Base-by-base conservation (phyloP, 2,329 filamentous ascomycete genomes). In the Claviceps sp. region DNA sequence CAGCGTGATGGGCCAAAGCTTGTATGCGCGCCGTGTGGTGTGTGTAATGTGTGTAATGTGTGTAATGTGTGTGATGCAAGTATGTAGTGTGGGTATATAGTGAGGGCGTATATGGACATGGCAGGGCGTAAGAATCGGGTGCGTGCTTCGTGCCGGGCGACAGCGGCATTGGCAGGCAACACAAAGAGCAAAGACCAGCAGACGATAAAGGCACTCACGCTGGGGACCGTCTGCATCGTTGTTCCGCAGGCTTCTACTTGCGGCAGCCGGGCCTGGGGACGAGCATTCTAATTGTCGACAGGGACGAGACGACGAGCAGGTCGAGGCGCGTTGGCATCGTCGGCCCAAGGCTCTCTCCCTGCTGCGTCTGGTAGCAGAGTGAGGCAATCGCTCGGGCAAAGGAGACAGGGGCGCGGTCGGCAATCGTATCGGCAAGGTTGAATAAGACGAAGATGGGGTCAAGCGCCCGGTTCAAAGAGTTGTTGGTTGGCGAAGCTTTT, bases 151-250 rank as follows among this genome's bases (percentile, higher is more conserved):
- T 11, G 41, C 8, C 17, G 13, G n/a, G 22, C 19, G 42, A 22
- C 5, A 14, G 8, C 24, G 22, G 43, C 43, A 30, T 14, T 22
- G 43, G 14, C 43, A 30, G 7, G 37, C 10, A 24, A 45, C 8
- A 24, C 6, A 52, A 6, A 26, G 5, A 5, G 11, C 40, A 40
- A 22, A 45, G 7, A 22, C 44, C 13, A 44, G 26, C n/a, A 50
- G 46, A 43, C 8, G 37, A 14, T 38, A 47, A 47, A 45, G 52
- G 45, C 64, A 72, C 70, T 68, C 67, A 73, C 70, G 65, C 68
- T 73, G 61, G 74, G 73, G 68, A 77, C 70, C 59, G 74, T 70
- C 72, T 77, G 74, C 74, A 77, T 77, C 62, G 64, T 73, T 41
- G 42, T 66, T 66, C 67, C 62, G 65, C 62, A 63, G 63, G 63